phyloP scores from a whole-genome alignment of 441 rosid species.

The Lepidium campestre region DNA sequence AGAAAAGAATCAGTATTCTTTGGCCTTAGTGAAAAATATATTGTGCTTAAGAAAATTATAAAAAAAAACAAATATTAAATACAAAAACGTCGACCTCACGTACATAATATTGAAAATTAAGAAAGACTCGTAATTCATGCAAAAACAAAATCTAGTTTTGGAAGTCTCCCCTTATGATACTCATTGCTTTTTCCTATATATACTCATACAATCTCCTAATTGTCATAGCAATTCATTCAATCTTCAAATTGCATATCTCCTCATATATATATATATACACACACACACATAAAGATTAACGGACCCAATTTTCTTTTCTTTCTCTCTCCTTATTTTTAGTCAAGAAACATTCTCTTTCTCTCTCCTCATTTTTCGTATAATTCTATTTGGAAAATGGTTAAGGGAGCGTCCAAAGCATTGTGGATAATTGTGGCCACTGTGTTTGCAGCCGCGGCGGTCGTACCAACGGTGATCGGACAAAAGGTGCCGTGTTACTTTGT shows the following conservation, averaged over 20 bases:
- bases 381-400: not conserved
- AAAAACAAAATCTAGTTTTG: constrained; percentile 9
- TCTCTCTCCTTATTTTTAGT: not conserved
- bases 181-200: constrained; percentile 7
- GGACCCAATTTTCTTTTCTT: not conserved
- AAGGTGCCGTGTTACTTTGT: constrained; percentile 42
- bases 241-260: not conserved
- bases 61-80: not conserved
- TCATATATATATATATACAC: not conserved
- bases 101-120: not conserved
- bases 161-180: constrained; percentile 13
- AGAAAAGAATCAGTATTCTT: not conserved
- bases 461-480: not conserved
- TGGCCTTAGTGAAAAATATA: not conserved
- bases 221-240: not conserved
- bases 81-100: constrained; percentile 11
- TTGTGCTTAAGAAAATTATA: not conserved
- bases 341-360: not conserved
- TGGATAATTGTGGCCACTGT: constrained; percentile 14
- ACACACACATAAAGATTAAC: too few relatives aligned
- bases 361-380: not conserved
- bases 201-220: not conserved
- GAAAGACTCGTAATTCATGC: constrained; percentile 9
- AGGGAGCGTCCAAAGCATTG: constrained; percentile 12
- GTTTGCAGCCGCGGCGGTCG: not conserved